These are phyloP conservation scores for Omphalotus guepiniiformis DNA, from an alignment of 768 basidiomycete species.

Conservation along the genomic window DNA sequence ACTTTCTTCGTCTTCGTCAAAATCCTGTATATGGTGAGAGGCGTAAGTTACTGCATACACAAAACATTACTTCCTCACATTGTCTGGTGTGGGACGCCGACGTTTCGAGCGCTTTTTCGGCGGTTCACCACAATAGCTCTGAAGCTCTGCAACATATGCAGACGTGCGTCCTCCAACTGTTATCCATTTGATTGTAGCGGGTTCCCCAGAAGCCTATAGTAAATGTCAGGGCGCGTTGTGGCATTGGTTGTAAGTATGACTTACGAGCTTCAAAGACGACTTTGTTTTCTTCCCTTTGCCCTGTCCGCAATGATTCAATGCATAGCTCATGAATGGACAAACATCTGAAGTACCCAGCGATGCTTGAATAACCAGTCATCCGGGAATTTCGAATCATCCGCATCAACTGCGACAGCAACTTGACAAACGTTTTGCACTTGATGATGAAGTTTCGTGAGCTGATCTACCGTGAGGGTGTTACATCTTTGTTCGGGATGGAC, in stretches of 20 bases:
- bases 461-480: slow-evolving; percentile 45
- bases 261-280: slow-evolving; percentile 44
- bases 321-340: neutral
- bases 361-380: slow-evolving; percentile 63
- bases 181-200: slow-evolving; percentile 71
- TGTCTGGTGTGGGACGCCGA: slow-evolving; percentile 8
- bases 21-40: slow-evolving; percentile 5
- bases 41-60: neutral
- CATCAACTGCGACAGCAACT: slow-evolving; percentile 63
- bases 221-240: slow-evolving; percentile 6
- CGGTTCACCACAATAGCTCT: too few relatives aligned
- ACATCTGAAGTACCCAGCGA: slow-evolving; percentile 48
- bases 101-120: slow-evolving; percentile 1
- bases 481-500: slow-evolving; percentile 71
- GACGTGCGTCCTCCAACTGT: slow-evolving; percentile 78
- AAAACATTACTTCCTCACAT: slow-evolving; percentile 14
- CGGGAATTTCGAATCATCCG: slow-evolving; percentile 66
- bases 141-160: slow-evolving; percentile 64
- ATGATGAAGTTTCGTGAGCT: slow-evolving; percentile 47
- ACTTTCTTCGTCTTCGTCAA: slow-evolving; percentile 15
- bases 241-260: slow-evolving; percentile 6
- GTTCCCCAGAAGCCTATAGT: slow-evolving; percentile 57
- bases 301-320: slow-evolving; percentile 23
- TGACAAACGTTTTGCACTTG: slow-evolving; percentile 53
- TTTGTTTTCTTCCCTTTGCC: slow-evolving; percentile 56